Conservation (phyloP, 1,284 basidiomycete genomes). For the Ganoderma lingzhi region DNA sequence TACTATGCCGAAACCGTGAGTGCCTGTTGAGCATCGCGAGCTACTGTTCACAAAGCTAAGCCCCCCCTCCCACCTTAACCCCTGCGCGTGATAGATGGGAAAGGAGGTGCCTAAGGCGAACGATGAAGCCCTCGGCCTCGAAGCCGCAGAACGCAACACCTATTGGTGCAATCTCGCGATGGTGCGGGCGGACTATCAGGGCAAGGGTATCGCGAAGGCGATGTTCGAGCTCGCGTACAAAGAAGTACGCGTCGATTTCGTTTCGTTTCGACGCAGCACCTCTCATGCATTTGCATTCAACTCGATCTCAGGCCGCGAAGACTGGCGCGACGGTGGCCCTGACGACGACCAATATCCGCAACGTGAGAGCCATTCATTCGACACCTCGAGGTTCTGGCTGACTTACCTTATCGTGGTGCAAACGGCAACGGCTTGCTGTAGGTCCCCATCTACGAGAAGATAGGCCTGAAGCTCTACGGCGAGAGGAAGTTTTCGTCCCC, state of each 20-base stretch:
- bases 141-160: constrained; percentile 22
- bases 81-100: constrained; percentile 13
- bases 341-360: constrained; percentile 27
- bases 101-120: constrained; percentile 21
- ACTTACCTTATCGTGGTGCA: neutral
- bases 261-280: neutral
- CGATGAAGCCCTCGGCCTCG: constrained; percentile 21
- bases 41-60: no score
- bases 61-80: no score
- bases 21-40: neutral
- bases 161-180: constrained; percentile 32
- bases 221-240: constrained; percentile 29
- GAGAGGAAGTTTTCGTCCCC: constrained; percentile 24
- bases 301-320: constrained; percentile 19
- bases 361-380: constrained; percentile 18
- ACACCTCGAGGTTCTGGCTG: neutral
- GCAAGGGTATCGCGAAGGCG: constrained; percentile 29
- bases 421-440: neutral
- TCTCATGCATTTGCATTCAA: neutral
- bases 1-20: constrained; percentile 24
- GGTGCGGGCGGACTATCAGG: constrained; percentile 31
- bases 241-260: constrained; percentile 12
- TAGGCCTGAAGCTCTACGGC: constrained; percentile 23
- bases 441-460: constrained; percentile 30
- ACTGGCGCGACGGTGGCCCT: constrained; percentile 22